Evolutionary conservation across 352 stramenopile species (phyloP).

Genomic region (Phytophthora europaea): DNA sequence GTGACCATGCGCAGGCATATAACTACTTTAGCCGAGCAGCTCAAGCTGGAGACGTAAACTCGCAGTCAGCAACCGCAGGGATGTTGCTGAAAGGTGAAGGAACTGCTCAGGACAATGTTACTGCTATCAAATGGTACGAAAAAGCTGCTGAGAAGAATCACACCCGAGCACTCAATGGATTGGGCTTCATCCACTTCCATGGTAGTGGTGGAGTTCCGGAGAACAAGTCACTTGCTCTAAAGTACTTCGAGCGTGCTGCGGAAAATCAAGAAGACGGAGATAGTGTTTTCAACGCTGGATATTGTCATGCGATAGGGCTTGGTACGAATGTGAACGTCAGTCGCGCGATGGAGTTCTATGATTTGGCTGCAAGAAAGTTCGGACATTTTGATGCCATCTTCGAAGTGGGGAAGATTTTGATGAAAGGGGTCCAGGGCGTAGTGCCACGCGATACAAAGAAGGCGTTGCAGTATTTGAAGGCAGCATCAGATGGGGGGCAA

Average conservation of each 20-base stretch:
- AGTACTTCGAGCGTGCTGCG: slow-evolving; percentile 88
- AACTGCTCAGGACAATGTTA: slow-evolving; percentile 68
- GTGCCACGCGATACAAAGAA: slow-evolving; percentile 31
- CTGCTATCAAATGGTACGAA: slow-evolving; percentile 84
- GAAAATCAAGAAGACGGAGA: slow-evolving; percentile 84
- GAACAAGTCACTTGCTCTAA: slow-evolving; percentile 84
- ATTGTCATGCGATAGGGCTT: slow-evolving; percentile 77
- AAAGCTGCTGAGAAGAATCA: slow-evolving; percentile 75
- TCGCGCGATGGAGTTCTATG: slow-evolving; percentile 71
- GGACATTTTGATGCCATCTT: slow-evolving; percentile 89
- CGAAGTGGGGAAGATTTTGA: slow-evolving; percentile 72
- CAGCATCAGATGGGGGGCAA: slow-evolving; percentile 66
- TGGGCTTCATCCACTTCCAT: slow-evolving; percentile 92
- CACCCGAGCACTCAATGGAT: slow-evolving; percentile 87
- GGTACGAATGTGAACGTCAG: slow-evolving; percentile 66
- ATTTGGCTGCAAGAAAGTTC: slow-evolving; percentile 71
- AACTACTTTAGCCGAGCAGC: slow-evolving; percentile 84
- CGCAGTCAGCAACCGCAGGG: slow-evolving; percentile 76
- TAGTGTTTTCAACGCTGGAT: slow-evolving; percentile 92
- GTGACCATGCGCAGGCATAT: slow-evolving; percentile 79
- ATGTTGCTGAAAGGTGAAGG: slow-evolving; percentile 93
- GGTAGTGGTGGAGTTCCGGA: slow-evolving; percentile 67
- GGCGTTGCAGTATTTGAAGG: slow-evolving; percentile 63
- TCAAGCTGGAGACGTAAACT: slow-evolving; percentile 54
- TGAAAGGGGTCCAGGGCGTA: slow-evolving; percentile 42